phyloP scores from a whole-genome alignment of 495 filamentous ascomycete species.

The Penicillium simplicissimum region DNA sequence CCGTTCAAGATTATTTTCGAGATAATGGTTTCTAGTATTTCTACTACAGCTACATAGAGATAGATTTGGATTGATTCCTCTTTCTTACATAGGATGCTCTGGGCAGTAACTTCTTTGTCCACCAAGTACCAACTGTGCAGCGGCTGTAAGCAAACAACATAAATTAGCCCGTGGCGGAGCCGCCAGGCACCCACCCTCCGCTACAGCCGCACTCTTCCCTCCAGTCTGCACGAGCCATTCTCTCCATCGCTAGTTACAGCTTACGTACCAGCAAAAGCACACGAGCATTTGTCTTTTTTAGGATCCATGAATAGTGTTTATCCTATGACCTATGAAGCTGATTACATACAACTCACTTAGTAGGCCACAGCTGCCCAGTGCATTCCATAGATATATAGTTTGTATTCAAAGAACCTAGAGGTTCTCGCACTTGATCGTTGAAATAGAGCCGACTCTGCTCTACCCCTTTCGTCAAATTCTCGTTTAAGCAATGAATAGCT shows the following conservation, averaged over 20 bases:
- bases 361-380: slow-evolving; percentile 18
- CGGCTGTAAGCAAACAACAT: slow-evolving; percentile 3
- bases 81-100: neutral
- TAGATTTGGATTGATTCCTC: neutral
- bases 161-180: neutral
- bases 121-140: neutral
- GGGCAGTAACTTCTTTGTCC: neutral
- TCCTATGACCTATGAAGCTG: neutral
- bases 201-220: neutral
- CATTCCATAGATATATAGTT: slow-evolving; percentile 12
- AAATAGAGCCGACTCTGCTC: neutral
- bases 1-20: neutral
- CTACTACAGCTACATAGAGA: neutral
- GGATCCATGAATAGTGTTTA: neutral
- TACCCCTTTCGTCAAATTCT: neutral
- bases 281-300: neutral
- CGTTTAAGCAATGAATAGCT: neutral
- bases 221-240: neutral
- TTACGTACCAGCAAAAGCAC: neutral
- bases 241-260: neutral
- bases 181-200: neutral
- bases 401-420: slow-evolving; percentile 3
- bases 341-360: slow-evolving; percentile 7
- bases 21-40: neutral
- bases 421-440: too few species aligned